Evolutionary conservation across 2,329 filamentous ascomycete genomes (phyloP).

Genomic region (Fusarium sp.): DNA sequence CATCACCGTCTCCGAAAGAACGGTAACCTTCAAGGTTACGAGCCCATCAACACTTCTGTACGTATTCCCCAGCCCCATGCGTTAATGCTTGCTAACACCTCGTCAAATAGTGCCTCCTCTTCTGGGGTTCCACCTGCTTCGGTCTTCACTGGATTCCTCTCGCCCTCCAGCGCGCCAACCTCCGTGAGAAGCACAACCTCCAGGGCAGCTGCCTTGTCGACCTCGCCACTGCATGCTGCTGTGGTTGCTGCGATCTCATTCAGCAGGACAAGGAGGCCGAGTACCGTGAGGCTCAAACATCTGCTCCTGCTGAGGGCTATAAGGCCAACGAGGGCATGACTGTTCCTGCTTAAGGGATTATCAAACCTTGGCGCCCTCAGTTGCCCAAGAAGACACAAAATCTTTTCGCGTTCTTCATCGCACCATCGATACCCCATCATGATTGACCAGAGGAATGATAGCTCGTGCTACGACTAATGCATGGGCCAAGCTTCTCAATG

Average conservation of each 20-base stretch:
- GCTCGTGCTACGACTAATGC: not conserved
- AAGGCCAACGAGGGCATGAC: slow-evolving; percentile 41
- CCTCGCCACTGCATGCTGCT: slow-evolving; percentile 58
- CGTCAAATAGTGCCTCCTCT: slow-evolving; percentile 54
- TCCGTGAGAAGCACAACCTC: slow-evolving; percentile 60
- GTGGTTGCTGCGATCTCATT: slow-evolving; percentile 57
- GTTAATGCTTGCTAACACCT: not conserved
- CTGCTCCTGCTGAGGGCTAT: slow-evolving; percentile 30
- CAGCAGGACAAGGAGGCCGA: slow-evolving; percentile 62
- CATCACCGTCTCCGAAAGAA: slow-evolving; percentile 58
- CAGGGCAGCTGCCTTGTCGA: slow-evolving; percentile 58
- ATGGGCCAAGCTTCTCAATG: not conserved
- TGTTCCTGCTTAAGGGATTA: slow-evolving; percentile 11
- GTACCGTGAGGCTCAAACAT: slow-evolving; percentile 48
- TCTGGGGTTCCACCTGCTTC: slow-evolving; percentile 55
- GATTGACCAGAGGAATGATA: not conserved
- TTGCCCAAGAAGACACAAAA: not conserved
- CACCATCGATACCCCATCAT: slow-evolving; percentile 36
- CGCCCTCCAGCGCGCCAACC: slow-evolving; percentile 58
- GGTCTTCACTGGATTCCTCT: slow-evolving; percentile 57
- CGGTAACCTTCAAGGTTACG: slow-evolving; percentile 56
- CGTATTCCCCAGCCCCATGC: slow-evolving; percentile 15
- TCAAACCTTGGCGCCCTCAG: not conserved
- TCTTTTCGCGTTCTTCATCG: slow-evolving; percentile 16
- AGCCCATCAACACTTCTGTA: slow-evolving; percentile 61